Conservation (phyloP, 2,329 filamentous ascomycete genomes). For the Beauveria sp. region DNA sequence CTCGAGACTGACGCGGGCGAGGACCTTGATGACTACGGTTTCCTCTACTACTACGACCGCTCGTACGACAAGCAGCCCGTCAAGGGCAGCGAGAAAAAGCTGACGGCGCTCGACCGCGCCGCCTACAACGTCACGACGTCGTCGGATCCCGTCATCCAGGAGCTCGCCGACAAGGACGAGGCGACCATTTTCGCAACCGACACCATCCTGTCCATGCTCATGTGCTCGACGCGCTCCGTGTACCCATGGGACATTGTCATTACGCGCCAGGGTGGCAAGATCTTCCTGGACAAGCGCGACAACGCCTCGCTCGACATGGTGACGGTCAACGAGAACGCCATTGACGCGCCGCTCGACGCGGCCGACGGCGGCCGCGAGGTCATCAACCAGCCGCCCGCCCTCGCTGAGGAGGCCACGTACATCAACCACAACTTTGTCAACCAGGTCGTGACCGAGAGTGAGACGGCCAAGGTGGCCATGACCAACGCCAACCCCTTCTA, state of each 20-base stretch:
- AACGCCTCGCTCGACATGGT: slow-evolving; percentile 94
- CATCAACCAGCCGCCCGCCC: slow-evolving; percentile 87
- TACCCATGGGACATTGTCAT: slow-evolving; percentile 99
- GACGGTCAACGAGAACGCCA: slow-evolving; percentile 97
- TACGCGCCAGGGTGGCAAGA: slow-evolving; percentile 84
- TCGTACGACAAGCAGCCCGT: slow-evolving; percentile 89
- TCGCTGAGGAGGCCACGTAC: slow-evolving; percentile 95
- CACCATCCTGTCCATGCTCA: slow-evolving; percentile 96
- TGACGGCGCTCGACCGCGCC: slow-evolving; percentile 83
- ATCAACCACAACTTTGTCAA: slow-evolving; percentile 99
- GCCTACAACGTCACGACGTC: slow-evolving; percentile 98
- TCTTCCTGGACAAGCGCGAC: slow-evolving; percentile 98
- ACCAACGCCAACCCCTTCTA: slow-evolving; percentile 93
- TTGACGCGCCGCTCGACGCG: slow-evolving; percentile 85
- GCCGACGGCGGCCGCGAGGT: slow-evolving; percentile 88
- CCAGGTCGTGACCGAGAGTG: slow-evolving; percentile 83
- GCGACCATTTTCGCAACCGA: slow-evolving; percentile 96
- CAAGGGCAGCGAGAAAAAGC: slow-evolving; percentile 79
- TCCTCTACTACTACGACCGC: slow-evolving; percentile 97
- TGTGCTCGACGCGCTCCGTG: slow-evolving; percentile 93
- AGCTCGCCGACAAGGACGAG: slow-evolving; percentile 91
- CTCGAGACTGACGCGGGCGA: slow-evolving; percentile 91
- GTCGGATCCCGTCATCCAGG: slow-evolving; percentile 92
- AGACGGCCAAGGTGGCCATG: slow-evolving; percentile 74
- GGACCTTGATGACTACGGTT: slow-evolving; percentile 90